Percentiles rank a stretch among this genome's conserved stretches.
Conservation (phyloP, 73 alveolate genomes). For the Paramecium bursaria region DNA sequence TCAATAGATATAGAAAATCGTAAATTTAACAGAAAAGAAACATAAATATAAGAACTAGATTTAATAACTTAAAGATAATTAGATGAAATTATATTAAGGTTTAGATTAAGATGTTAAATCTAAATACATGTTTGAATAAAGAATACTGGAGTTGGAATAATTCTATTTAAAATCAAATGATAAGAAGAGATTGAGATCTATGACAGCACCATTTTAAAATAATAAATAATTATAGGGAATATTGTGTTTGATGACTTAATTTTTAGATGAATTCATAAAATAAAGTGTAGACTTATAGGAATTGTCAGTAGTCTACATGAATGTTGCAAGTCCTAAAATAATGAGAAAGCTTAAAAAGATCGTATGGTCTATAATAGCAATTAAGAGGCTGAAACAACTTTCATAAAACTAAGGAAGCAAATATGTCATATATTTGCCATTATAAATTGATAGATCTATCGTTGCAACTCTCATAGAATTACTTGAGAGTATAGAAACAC, state of each 20-base stretch:
- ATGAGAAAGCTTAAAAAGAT: not conserved
- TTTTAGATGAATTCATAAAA: conserved; percentile 36
- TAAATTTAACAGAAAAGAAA: conserved; percentile 13
- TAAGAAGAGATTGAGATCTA: not conserved
- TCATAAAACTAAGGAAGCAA: not conserved
- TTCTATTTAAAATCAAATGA: not conserved
- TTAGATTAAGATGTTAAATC: not conserved
- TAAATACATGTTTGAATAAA: conserved; percentile 34
- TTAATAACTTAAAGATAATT: no score
- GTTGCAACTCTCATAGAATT: conserved; percentile 10
- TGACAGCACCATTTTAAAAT: no score
- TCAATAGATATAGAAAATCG: conserved; percentile 14
- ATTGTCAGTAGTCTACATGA: not conserved
- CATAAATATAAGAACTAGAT: not conserved
- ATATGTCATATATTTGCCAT: not conserved
- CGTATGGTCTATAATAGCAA: conserved; percentile 23
- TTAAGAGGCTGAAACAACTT: not conserved
- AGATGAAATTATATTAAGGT: no score
- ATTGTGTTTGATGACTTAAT: not conserved
- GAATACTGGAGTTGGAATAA: conserved; percentile 49
- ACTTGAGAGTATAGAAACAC: conserved; percentile 3
- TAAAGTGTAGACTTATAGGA: not conserved
- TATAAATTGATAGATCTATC: conserved; percentile 36
- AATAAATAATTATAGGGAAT: not conserved
- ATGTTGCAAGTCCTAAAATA: not conserved